Base-by-base conservation (phyloP, 2,329 filamentous ascomycete genomes). In the Ceratocystis alfenasii region DNA sequence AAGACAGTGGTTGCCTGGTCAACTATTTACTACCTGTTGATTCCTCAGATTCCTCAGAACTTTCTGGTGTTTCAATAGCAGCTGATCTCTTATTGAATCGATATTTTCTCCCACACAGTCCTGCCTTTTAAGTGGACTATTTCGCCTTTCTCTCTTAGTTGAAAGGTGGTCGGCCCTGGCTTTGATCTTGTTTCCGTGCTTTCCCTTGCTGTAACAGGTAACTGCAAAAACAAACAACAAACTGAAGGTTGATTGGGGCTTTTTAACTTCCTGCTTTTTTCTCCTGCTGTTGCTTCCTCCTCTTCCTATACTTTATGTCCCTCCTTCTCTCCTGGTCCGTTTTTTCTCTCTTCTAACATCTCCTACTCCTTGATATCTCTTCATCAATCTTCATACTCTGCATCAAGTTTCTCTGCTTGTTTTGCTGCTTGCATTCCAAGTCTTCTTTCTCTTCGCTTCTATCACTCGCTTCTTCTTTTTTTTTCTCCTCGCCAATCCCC, bases 11-110 rank as follows among this genome's bases (percentile, higher is more conserved):
- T 65, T 65, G 64, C 64, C 44, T 12, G 36, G 64, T 20, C 44
- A 59, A 65, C 64, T 53, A 36, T 65, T 65, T 65, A 65, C 64
- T 36, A 36, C 8, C 36, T 36, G 36, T 65, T 65, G 36, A 22
- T 62, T 45, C n/a, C 53, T 59, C 53, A 25, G 28, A 59, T 62
- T 45, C 33, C 53, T 59, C 53, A 25, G 53, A 59, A 59, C 25
- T 30, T 33, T 59, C 53, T 59, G 53, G 53, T 59, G 53, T 59
- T 59, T 59, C 53, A 59, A 59, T 59, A 59, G 15, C 17, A 33
- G 53, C 28, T 30, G 28, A 17, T 30, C 53, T 59, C 53, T 59
- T n/a, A 50, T 30, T 36, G 25, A 59, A 59, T 59, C 15, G 28
- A 59, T 59, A 36, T 59, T 59, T 59, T 17, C 53, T 59, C 25